Conservation (phyloP, 208 protist species). For the Leptomonas seymouri region DNA sequence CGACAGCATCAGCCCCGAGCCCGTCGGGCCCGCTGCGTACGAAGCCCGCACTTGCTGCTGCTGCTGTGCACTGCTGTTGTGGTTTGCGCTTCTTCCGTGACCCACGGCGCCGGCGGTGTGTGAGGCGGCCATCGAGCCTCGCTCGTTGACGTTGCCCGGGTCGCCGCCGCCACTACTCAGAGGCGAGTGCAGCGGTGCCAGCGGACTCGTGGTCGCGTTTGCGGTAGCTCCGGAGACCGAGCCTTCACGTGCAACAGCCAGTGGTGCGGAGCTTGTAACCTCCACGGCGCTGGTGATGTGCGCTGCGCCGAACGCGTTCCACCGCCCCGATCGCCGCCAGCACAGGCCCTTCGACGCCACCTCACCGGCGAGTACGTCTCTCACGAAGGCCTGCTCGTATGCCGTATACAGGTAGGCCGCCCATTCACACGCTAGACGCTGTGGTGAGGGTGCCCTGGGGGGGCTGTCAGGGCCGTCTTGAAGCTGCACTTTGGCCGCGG, state of each 20-base stretch:
- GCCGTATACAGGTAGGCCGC: conserved; percentile 33
- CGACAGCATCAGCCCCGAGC: neutral
- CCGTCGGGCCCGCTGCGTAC: neutral
- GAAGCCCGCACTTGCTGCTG: neutral
- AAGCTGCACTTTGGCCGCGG: neutral
- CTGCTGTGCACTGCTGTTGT: neutral
- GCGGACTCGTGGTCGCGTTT: too few relatives aligned
- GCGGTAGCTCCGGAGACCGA: too few relatives aligned
- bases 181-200: too few relatives aligned
- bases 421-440: conserved; percentile 63
- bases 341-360: conserved; percentile 48
- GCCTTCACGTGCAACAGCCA: too few relatives aligned
- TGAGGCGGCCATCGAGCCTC: too few relatives aligned
- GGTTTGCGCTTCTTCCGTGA: too few relatives aligned
- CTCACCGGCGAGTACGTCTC: conserved; percentile 30
- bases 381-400: conserved; percentile 38
- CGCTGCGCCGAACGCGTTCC: conserved; percentile 36
- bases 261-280: too few relatives aligned
- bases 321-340: conserved; percentile 61
- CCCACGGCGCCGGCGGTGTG: too few relatives aligned
- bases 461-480: neutral
- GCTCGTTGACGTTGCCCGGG: too few relatives aligned
- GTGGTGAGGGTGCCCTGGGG: conserved; percentile 17
- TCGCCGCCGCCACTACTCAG: too few relatives aligned
- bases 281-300: conserved; percentile 4